These are phyloP conservation scores for Kluyveromyces aestuarii DNA, from an alignment of 805 yeast species.

Conservation along the genomic window DNA sequence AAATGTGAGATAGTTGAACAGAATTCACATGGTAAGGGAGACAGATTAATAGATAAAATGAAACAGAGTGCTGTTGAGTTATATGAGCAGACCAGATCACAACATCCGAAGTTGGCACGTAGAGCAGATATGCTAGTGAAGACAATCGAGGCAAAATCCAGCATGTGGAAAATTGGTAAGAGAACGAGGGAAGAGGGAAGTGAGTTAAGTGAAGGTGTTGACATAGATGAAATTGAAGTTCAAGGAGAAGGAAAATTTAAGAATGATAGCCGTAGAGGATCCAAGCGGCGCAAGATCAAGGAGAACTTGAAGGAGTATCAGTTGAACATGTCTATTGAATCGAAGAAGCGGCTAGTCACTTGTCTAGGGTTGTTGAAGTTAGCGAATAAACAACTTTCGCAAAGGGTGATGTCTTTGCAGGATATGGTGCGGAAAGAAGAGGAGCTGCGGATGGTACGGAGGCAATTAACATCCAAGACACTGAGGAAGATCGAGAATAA, in stretches of 20 bases:
- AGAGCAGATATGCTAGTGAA: constrained; percentile 4
- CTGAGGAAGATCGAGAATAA: constrained; percentile 11
- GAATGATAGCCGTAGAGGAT: constrained; percentile 13
- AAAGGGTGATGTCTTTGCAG: constrained; percentile 57
- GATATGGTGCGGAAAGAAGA: constrained; percentile 43
- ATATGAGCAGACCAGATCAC: constrained; percentile 20
- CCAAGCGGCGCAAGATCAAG: constrained; percentile 30
- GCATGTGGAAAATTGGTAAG: constrained; percentile 3
- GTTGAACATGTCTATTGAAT: constrained; percentile 49
- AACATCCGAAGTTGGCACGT: constrained; percentile 16
- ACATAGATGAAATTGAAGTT: constrained; percentile 2
- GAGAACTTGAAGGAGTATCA: constrained; percentile 29
- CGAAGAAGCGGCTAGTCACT: constrained; percentile 66
- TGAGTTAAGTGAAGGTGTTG: not conserved
- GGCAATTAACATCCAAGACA: not conserved
- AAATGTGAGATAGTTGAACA: constrained; percentile 47
- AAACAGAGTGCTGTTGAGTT: constrained; percentile 28
- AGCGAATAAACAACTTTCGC: constrained; percentile 69
- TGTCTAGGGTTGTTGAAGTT: constrained; percentile 70
- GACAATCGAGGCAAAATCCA: constrained; percentile 5
- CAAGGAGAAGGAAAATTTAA: constrained; percentile 5
- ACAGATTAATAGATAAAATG: constrained; percentile 21
- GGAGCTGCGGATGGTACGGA: constrained; percentile 11
- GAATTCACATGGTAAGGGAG: constrained; percentile 30
- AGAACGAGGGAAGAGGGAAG: constrained; percentile 17